Percentiles rank a stretch among this genome's conserved stretches.
Conservation (phyloP, 805 yeast species). For the Alloascoidea hylecoeti region DNA sequence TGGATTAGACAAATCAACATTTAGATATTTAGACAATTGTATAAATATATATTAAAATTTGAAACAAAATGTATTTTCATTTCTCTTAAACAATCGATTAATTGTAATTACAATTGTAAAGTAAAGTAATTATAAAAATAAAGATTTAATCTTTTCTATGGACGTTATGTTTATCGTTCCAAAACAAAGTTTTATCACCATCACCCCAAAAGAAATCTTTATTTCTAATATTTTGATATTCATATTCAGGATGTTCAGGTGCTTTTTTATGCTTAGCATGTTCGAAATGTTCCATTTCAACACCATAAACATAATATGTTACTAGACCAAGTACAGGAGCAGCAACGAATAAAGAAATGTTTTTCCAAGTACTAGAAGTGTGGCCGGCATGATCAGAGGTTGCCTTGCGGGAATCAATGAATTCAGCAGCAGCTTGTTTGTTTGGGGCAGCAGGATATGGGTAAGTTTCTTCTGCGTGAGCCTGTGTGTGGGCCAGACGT, state of each 20-base stretch:
- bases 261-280: constrained; percentile 53
- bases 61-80: no score
- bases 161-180: constrained; percentile 91
- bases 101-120: no score
- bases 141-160: no score
- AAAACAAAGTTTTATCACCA: constrained; percentile 94
- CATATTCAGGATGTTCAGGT: constrained; percentile 73
- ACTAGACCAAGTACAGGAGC: constrained; percentile 68
- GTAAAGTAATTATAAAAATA: no score
- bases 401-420: constrained; percentile 43
- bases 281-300: constrained; percentile 80
- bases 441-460: constrained; percentile 13
- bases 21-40: no score
- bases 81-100: no score
- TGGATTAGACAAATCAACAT: no score
- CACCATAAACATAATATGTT: constrained; percentile 66
- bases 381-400: constrained; percentile 67
- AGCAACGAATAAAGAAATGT: constrained; percentile 67
- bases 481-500: no score
- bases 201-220: constrained; percentile 97
- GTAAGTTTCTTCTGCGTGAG: no score
- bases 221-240: constrained; percentile 80
- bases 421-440: constrained; percentile 59
- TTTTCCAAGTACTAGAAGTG: constrained; percentile 75
- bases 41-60: no score